phyloP scores from a whole-genome alignment of 352 stramenopile species.

The Globisporangium ultimum region DNA sequence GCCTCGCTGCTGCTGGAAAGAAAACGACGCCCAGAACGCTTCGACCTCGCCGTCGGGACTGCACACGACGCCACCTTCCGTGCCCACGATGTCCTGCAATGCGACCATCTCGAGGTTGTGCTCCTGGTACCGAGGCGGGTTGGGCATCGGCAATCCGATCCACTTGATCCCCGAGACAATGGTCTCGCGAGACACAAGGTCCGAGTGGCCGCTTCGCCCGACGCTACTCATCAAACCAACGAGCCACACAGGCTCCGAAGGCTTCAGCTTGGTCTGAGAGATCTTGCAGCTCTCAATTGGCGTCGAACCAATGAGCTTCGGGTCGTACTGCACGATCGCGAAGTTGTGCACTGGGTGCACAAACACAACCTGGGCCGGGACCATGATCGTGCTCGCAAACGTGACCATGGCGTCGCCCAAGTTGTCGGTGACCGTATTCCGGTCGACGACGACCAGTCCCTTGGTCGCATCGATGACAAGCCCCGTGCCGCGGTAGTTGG shows the following conservation, averaged over 20 bases:
- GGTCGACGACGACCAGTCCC: conserved; percentile 90
- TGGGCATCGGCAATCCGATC: conserved; percentile 78
- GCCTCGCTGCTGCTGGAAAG: conserved; percentile 73
- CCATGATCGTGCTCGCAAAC: conserved; percentile 88
- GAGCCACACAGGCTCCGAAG: conserved; percentile 81
- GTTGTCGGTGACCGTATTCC: conserved; percentile 89
- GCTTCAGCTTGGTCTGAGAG: conserved; percentile 48
- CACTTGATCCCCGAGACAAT: conserved; percentile 87
- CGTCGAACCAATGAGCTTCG: conserved; percentile 79
- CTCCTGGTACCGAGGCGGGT: conserved; percentile 81
- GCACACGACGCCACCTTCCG: conserved; percentile 79
- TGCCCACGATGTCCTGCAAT: conserved; percentile 78
- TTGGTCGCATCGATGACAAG: conserved; percentile 86
- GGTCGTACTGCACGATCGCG: conserved; percentile 90
- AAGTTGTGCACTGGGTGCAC: conserved; percentile 93
- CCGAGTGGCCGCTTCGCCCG: conserved; percentile 71
- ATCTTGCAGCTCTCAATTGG: conserved; percentile 79
- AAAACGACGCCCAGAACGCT: conserved; percentile 88
- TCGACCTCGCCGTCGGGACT: conserved; percentile 64
- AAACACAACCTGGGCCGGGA: conserved; percentile 86
- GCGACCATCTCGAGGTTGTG: conserved; percentile 88
- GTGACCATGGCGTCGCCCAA: conserved; percentile 88
- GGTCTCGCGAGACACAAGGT: conserved; percentile 82
- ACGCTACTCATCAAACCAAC: conserved; percentile 83
- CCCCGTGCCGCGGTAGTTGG: conserved; percentile 83